Conservation (phyloP, 208 protist species). For the Leptomonas seymouri region DNA sequence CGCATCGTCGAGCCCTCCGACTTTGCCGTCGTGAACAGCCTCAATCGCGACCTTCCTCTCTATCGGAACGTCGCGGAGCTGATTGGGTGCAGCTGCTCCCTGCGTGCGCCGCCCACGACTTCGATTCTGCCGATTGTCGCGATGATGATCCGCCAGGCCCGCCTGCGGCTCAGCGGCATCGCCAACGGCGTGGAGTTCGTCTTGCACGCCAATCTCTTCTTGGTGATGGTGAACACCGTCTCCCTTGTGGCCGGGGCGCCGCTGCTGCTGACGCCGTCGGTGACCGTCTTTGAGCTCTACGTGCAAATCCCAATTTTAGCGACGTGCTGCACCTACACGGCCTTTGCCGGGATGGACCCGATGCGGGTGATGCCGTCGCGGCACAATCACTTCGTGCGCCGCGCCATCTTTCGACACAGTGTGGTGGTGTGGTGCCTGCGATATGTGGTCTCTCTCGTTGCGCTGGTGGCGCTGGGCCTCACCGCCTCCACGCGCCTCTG, state of each 20-base stretch:
- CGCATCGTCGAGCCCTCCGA: constrained; percentile 79
- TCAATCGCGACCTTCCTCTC: constrained; percentile 76
- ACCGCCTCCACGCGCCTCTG: constrained; percentile 54
- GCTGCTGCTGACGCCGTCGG: constrained; percentile 69
- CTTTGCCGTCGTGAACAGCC: constrained; percentile 49
- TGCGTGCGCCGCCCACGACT: constrained; percentile 72
- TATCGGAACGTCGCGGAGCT: constrained; percentile 89
- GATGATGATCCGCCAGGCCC: constrained; percentile 83
- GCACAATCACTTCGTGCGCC: constrained; percentile 87
- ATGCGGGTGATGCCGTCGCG: constrained; percentile 87
- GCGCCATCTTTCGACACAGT: constrained; percentile 83
- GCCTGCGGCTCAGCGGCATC: constrained; percentile 81
- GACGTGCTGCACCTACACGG: constrained; percentile 84
- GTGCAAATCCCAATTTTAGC: constrained; percentile 82
- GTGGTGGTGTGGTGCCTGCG: constrained; percentile 79
- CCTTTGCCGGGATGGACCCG: constrained; percentile 74
- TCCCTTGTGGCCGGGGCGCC: constrained; percentile 58
- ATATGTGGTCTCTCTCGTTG: constrained; percentile 69
- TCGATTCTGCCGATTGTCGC: constrained; percentile 84
- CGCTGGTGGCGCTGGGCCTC: constrained; percentile 71
- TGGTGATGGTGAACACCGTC: constrained; percentile 71
- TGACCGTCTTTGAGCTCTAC: constrained; percentile 83
- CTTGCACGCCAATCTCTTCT: constrained; percentile 80
- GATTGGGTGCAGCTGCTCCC: constrained; percentile 78
- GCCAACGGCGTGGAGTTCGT: constrained; percentile 85